Percentiles rank a stretch among this genome's conserved stretches.
These are phyloP conservation scores for Pholiota microspora DNA, from an alignment of 768 basidiomycete species.

Conservation along the genomic window DNA sequence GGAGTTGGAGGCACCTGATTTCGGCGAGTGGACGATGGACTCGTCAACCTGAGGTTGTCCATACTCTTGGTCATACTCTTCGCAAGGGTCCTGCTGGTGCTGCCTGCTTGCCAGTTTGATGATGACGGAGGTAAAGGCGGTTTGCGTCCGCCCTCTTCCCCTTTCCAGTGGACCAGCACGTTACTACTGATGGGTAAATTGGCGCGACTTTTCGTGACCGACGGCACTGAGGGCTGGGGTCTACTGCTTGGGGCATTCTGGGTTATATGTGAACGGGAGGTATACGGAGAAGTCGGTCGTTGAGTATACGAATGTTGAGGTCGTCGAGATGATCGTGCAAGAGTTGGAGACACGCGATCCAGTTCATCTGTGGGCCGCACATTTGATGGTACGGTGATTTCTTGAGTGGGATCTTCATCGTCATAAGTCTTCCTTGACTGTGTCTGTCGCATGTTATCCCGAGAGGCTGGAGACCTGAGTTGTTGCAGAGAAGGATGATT, in stretches of 20 bases:
- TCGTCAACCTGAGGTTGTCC: slow-evolving; percentile 36
- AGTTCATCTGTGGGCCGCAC: slow-evolving; percentile 15
- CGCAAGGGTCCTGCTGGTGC: slow-evolving; percentile 28
- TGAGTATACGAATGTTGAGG: not conserved
- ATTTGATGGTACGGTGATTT: slow-evolving; percentile 16
- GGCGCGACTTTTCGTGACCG: slow-evolving; percentile 32
- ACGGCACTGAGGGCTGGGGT: slow-evolving; percentile 32
- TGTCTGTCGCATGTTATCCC: slow-evolving; percentile 23
- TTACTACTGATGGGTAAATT: slow-evolving; percentile 44
- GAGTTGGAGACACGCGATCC: slow-evolving; percentile 16
- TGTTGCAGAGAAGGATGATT: slow-evolving; percentile 25
- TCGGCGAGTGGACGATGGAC: slow-evolving; percentile 23
- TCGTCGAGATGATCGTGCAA: slow-evolving; percentile 8
- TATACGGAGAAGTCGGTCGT: slow-evolving; percentile 30
- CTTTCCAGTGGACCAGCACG: slow-evolving; percentile 53
- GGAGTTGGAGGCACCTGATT: slow-evolving; percentile 21
- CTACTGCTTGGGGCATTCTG: slow-evolving; percentile 34
- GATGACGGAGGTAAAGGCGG: slow-evolving; percentile 31
- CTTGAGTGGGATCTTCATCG: slow-evolving; percentile 21
- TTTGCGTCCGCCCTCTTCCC: slow-evolving; percentile 40
- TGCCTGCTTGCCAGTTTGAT: slow-evolving; percentile 28
- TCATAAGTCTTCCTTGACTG: slow-evolving; percentile 13
- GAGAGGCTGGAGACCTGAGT: slow-evolving; percentile 29
- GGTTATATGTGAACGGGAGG: slow-evolving; percentile 29
- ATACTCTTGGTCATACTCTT: slow-evolving; percentile 51